phyloP scores from a whole-genome alignment of 805 yeast species.

The baker's yeast (Saccharomyces cerevisiae) region DNA sequence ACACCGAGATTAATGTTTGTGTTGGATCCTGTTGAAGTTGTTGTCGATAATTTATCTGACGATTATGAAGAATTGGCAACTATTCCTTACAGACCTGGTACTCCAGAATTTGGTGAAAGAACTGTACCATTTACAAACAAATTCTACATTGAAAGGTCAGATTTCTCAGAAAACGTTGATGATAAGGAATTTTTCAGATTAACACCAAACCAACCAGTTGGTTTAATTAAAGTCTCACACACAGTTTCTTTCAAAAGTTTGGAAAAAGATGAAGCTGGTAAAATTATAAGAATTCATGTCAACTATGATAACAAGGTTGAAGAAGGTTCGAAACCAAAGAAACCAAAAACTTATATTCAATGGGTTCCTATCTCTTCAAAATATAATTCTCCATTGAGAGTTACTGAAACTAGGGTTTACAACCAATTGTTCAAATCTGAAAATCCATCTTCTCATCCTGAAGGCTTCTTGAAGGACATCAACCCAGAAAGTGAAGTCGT shows the following conservation, averaged over 20 bases:
- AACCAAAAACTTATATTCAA: slow-evolving; percentile 94
- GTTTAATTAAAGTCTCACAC: slow-evolving; percentile 83
- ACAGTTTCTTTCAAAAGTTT: slow-evolving; percentile 64
- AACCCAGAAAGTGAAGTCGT: slow-evolving; percentile 72
- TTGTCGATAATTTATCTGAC: slow-evolving; percentile 72
- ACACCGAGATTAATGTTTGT: slow-evolving; percentile 95
- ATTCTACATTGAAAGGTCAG: slow-evolving; percentile 80
- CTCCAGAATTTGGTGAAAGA: slow-evolving; percentile 66
- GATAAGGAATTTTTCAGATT: slow-evolving; percentile 78
- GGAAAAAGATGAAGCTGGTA: slow-evolving; percentile 50
- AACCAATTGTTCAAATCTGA: slow-evolving; percentile 84
- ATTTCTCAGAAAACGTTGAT: slow-evolving; percentile 59
- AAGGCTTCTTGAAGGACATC: slow-evolving; percentile 79
- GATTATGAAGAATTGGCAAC: slow-evolving; percentile 61
- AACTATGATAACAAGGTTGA: slow-evolving; percentile 60
- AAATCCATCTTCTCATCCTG: slow-evolving; percentile 82
- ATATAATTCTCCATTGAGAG: slow-evolving; percentile 51
- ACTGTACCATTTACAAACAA: slow-evolving; percentile 66
- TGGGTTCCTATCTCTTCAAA: slow-evolving; percentile 78
- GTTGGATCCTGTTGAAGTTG: slow-evolving; percentile 75
- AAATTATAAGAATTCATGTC: slow-evolving; percentile 63
- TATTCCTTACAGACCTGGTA: slow-evolving; percentile 87
- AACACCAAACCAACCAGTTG: slow-evolving; percentile 92
- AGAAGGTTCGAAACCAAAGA: slow-evolving; percentile 39
- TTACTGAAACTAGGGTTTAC: slow-evolving; percentile 77